Evolutionary conservation across 2,329 filamentous ascomycete genomes (phyloP), one percentile per base, ranked within the genome.

Genomic region (Plenodomus lindquistii): DNA sequence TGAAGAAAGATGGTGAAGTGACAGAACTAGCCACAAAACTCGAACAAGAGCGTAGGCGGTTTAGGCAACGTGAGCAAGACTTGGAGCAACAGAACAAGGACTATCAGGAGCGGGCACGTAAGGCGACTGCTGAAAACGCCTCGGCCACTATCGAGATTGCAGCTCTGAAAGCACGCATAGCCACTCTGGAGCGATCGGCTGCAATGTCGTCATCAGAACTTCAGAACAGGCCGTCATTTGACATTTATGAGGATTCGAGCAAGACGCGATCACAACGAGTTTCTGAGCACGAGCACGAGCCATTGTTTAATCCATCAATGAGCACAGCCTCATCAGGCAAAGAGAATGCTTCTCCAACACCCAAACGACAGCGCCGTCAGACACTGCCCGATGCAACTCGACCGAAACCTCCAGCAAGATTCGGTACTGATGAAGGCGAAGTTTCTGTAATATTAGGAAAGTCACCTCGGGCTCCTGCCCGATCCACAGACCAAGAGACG

Each of bases 1-100:
- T 86, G 67, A 83, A 87, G 73, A 92, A 91, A 70, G 89, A 93
- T 63, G 77, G 79, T 16, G 86, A 91, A 69, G 85, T 86, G 18
- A 80, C 82, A 20, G 80, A 87, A 46, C 73, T 92, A 41, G 79
- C 81, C 18, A 81, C 84, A 50, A 82, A 84, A 60, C 79, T 93
- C 29, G 81, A 81, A 50, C 83, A 87, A 50, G 87, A 91, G 65
- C 85, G 86, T 55, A 79, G 81, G 53, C 87, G 82, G 63, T 83
- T 87, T 20, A 74, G 79, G 22, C 73, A 78, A 44, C 84, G 90
- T 75, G 87, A 91, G 66, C 76, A 80, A 2, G 79, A 86, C 46
- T 75, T 89, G 50, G 81, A 85, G 44, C 76, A 79, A 5, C 80
- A 85, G 50, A 79, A 87, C 57, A 74, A 73, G 45, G 74, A 75